Conservation (phyloP, 164 flowering plant genomes). For the Litsea cubeba region DNA sequence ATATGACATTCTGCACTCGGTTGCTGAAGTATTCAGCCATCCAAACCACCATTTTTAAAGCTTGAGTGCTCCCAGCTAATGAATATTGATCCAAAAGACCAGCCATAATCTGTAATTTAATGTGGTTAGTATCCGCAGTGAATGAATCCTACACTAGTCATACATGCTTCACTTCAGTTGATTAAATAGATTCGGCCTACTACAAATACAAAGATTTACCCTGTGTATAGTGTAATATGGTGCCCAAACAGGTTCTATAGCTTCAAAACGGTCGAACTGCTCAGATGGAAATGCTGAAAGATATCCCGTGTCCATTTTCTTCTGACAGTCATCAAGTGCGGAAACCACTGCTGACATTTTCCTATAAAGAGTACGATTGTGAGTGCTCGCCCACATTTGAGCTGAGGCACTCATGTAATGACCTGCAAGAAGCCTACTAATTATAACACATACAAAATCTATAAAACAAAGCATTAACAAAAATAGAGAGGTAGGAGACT, state of each 20-base stretch:
- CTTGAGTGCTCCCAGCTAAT: constrained; percentile 50
- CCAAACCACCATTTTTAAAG: constrained; percentile 61
- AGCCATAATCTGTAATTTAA: constrained; percentile 60
- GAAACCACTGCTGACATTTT: constrained; percentile 69
- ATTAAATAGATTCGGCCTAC: neutral
- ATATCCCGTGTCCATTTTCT: constrained; percentile 73
- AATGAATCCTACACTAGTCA: neutral
- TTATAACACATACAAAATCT: neutral
- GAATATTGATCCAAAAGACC: constrained; percentile 89
- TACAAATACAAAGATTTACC: constrained; percentile 30
- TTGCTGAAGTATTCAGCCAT: constrained; percentile 85
- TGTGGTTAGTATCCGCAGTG: too few relatives aligned
- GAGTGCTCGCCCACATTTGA: constrained; percentile 92
- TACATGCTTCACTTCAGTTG: neutral
- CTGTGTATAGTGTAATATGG: constrained; percentile 99
- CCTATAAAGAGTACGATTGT: constrained; percentile 45
- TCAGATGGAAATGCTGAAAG: constrained; percentile 93
- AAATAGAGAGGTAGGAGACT: neutral
- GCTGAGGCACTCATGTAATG: constrained; percentile 93
- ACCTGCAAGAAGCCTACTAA: constrained; percentile 38
- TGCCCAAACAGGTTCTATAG: constrained; percentile 82
- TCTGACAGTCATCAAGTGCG: constrained; percentile 65
- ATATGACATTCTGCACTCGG: constrained; percentile 77
- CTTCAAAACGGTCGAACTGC: constrained; percentile 76
- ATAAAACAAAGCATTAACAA: neutral